phyloP scores from a whole-genome alignment of 2,329 filamentous ascomycete genomes.

The Aspergillus amoenus region DNA sequence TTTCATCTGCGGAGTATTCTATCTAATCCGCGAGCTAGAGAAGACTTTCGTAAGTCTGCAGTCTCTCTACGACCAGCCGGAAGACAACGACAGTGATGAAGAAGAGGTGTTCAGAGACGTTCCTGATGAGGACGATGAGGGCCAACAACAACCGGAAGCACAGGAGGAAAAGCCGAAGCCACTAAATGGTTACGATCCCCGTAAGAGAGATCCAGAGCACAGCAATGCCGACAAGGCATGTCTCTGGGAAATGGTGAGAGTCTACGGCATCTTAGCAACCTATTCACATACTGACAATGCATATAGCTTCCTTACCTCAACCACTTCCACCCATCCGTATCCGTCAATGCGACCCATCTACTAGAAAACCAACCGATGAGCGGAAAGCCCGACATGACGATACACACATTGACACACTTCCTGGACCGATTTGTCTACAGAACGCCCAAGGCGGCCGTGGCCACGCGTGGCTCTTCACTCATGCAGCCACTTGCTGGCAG shows the following conservation, averaged over 20 bases:
- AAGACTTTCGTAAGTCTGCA: conserved; percentile 76
- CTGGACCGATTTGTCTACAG: conserved; percentile 98
- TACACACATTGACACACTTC: conserved; percentile 92
- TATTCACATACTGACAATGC: conserved; percentile 18
- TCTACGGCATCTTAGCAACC: background rate
- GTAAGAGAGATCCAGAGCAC: conserved; percentile 87
- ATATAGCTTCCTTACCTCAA: conserved; percentile 62
- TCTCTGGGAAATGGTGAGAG: conserved; percentile 80
- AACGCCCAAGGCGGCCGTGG: conserved; percentile 71
- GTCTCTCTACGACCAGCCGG: conserved; percentile 75
- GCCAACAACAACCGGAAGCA: conserved; percentile 18
- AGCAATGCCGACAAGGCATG: conserved; percentile 92
- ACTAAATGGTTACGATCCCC: conserved; percentile 68
- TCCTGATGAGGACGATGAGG: conserved; percentile 54
- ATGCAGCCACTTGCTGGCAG: conserved; percentile 86
- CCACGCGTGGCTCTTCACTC: conserved; percentile 77
- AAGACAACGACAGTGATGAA: conserved; percentile 69
- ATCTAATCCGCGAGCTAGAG: conserved; percentile 79
- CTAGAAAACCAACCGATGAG: conserved; percentile 69
- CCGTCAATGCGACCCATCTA: conserved; percentile 74
- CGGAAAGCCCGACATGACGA: conserved; percentile 84
- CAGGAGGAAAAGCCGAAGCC: conserved; percentile 33
- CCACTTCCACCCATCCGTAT: conserved; percentile 93
- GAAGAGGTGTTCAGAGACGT: conserved; percentile 70
- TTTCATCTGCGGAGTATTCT: conserved; percentile 91